Conservation (phyloP, 1,284 basidiomycete species). For the Microbotryomycetes sp. region DNA sequence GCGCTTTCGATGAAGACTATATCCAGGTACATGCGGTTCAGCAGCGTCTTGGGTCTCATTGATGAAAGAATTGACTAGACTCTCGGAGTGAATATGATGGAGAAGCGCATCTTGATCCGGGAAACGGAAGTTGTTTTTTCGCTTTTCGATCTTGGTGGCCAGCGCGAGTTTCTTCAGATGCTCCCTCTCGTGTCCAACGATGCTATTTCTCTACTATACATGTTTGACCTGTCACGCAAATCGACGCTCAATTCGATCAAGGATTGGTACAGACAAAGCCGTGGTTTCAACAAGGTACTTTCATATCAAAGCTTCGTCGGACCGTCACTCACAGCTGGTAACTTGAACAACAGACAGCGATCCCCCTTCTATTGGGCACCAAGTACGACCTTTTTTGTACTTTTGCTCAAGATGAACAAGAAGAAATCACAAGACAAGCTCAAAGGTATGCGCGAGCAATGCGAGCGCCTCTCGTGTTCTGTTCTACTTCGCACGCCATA, state of each 20-base stretch:
- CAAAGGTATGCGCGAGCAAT: slow-evolving; percentile 95
- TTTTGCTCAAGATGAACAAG: slow-evolving; percentile 91
- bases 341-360: slow-evolving; percentile 61
- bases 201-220: slow-evolving; percentile 96
- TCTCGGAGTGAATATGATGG: slow-evolving; percentile 92
- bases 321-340: neutral
- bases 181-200: slow-evolving; percentile 96
- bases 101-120: slow-evolving; percentile 94
- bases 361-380: slow-evolving; percentile 88
- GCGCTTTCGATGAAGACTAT: slow-evolving; percentile 68
- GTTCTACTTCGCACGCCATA: slow-evolving; percentile 93
- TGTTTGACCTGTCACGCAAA: slow-evolving; percentile 97
- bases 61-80: too few relatives aligned
- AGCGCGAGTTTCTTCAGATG: slow-evolving; percentile 98
- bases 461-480: slow-evolving; percentile 97
- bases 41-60: neutral
- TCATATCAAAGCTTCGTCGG: neutral
- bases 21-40: slow-evolving; percentile 57
- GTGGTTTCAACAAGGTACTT: slow-evolving; percentile 93
- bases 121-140: slow-evolving; percentile 98
- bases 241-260: slow-evolving; percentile 95
- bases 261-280: slow-evolving; percentile 97
- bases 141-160: slow-evolving; percentile 95
- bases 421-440: slow-evolving; percentile 94
- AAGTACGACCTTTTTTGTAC: slow-evolving; percentile 97